Base-by-base conservation (phyloP, 2,329 filamentous ascomycete species). In the Pyrenophora graminea region DNA sequence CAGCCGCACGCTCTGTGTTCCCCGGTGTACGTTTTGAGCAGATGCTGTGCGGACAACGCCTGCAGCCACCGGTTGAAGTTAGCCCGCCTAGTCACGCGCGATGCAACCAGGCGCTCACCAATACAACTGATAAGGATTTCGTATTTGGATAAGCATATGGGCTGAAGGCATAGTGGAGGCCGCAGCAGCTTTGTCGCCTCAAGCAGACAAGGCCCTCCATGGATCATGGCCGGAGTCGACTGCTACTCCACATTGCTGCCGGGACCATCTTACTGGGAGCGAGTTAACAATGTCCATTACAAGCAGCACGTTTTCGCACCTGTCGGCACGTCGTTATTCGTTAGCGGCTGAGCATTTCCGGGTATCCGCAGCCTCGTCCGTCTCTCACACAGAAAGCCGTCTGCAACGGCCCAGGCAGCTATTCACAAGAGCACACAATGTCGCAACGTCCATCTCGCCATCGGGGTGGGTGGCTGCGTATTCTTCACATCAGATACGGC, bases 401-500 rank as follows among this genome's bases (percentile, higher is more conserved):
- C 21, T 61, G 39, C 44, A 53, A 45, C 42, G 44, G 34, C 19
- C 33, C 46, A 39, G 39, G 30, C 44, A 44, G 27, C 34, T 48
- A 25, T 45, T 39, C 39, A 25, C 38, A 27, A 45, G 38, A 19
- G 25, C 48, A 9, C 38, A 45, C 39, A 50, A 55, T 31, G 39
- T 61, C 27, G 55, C 58, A 9, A 64, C 62, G 12, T 48, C 60
- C 5, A 43, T 63, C 15, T 57, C 58, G 8, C 33, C 58, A 32
- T 57, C 48, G 13, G 49, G 53, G 9, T 62, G 58, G 56, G 17
- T 63, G 21, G 60, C 58, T 12, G 39, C 51, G 13, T 51, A 52
- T 21, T 61, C 55, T 15, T 27, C 47, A n/a, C 41, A 47, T 7
- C 48, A 61, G 23, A 41, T 64, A 32, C 54, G 58, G 10, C 17